Base-by-base conservation (phyloP, 768 basidiomycete species). In the Rhodotorula paludigena region DNA sequence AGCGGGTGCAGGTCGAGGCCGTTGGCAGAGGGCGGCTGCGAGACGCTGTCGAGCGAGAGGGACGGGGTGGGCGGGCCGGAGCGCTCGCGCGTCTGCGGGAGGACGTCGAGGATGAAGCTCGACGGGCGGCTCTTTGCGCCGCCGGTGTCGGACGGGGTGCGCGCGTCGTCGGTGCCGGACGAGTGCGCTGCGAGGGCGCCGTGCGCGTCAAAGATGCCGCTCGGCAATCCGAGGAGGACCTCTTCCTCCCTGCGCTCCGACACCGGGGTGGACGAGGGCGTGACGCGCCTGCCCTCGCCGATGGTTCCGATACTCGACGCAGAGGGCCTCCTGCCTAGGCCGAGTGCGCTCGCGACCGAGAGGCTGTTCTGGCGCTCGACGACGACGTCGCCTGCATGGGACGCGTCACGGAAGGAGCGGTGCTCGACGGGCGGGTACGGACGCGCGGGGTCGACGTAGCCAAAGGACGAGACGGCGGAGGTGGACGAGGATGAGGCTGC, bases 71-170 rank as follows among this genome's bases (percentile, higher is more conserved):
- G 51, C 33, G 63, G 42, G 4, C 58, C 67, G 11, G 33, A 32
- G 10, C 68, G 57, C 42, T 69, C 63, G 20, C 63, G 56, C 33
- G 68, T 38, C 48, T 69, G 68, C 32, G 70, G 70, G 10, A 71
- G 44, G 10, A 71, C 62, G 42, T 71, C 70, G 59, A 71, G 66
- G 35, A 71, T 71, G 63, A 71, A 71, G 20, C 59, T 61, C 10
- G 66, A 67, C 4, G 70, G 63, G 38, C 70, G 52, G n/a, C 70
- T 71, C 48, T 51, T 47, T 30, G 32, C 30, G 45, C 32, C 33
- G 49, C 36, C 38, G 41, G 35, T 16, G n/a, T 32, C 52, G 49
- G 35, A n/a, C 28, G 52, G 44, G 33, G 51, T 15, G 58, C 54
- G 44, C 35, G 39, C 41, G n/a, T 32, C 45, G n/a, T 38, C 51